Base-by-base conservation (phyloP, 2,329 filamentous ascomycete genomes). In the Fusarium pilosicola region DNA sequence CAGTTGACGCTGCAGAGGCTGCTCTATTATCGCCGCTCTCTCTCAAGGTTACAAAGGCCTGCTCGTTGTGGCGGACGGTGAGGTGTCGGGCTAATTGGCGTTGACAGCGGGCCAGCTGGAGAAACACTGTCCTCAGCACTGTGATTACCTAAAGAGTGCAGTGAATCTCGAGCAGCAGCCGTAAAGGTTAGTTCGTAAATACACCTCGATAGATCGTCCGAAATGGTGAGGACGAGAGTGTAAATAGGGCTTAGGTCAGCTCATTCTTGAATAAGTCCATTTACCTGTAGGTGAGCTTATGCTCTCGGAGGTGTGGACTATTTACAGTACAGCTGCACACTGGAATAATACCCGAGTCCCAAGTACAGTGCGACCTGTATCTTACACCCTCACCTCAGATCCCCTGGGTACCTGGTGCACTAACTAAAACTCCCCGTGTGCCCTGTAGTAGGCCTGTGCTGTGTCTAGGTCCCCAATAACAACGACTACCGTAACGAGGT, bases 341-440 rank as follows among this genome's bases (percentile, higher is more conserved):
- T 45, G 24, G 17, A 39, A 28, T 28, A 59, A 58, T 45, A 26
- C 20, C 42, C 30, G 15, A 59, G 54, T 20, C n/a, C 28, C 26
- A 17, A 1, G 15, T 56, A 74, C 71, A 69, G 71, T 74, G 68
- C 57, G 68, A 36, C 3, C 6, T 24, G 6, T 9, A 30, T 14
- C 4, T 52, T 34, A 54, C 62, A 64, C 57, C 34, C 39, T 54
- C 42, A 30, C 49, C 18, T 52, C 7, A 38, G 20, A 36, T 55
- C 64, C 54, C 65, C 38, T 26, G 65, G 46, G 68, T 68, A 74
- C 71, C 57, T 58, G 48, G 20, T 52, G 49, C 58, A 56, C 72
- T 75, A 70, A 65, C 67, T 65, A 70, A 70, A 72, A 70, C 61
- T 70, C 72, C 72, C 71, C 48, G 57, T 72, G 44, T 45, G 73